Evolutionary conservation across 768 basidiomycete species (phyloP), one percentile per base, ranked within the genome.

Genomic region (Lentinula lateritia): DNA sequence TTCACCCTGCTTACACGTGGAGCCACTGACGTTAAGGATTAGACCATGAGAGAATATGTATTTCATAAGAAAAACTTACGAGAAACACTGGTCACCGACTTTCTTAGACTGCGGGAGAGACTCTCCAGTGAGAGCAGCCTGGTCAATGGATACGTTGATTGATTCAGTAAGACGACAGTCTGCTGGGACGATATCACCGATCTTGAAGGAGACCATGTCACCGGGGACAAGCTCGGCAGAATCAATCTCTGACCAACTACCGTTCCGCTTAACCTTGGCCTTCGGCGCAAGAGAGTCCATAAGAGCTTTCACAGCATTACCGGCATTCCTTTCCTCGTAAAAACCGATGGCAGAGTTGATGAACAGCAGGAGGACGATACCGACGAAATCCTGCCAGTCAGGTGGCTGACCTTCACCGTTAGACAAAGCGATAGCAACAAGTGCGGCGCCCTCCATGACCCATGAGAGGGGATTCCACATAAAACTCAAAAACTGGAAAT

Each of bases 381-480:
- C 96, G 76, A 91, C 83, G 77, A 98, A 98, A 80, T 98, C 96
- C 72, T 92, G 80, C 96, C 96, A 98, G 71, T 98, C 95, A 18
- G 96, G 96, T 34, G 95, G 85, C 59, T 81, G 78, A 60, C 80
- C 78, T 68, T 87, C 87, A 75, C 96, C 96, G 75, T 98, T 98
- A 60, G 96, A 97, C 35, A 98, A 85, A 45, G 85, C 94, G 73
- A 98, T 98, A 52, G 96, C 95, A 66, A 95, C 93, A 35, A 94
- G 81, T 7, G 93, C 92, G 42, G 95, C 95, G 64, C 89, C 94
- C 76, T 98, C 96, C 96, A 98, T 98, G 75, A 98, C 96, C 96
- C 96, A 98, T 38, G 96, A 98, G 12, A 98, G 81, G 48, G 96
- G 96, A 78, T 98, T 98, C 96, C 96, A 98, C 96, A 98, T 98